Conservation (phyloP, 2,329 filamentous ascomycete species). For the Leptographium radiaticola region DNA sequence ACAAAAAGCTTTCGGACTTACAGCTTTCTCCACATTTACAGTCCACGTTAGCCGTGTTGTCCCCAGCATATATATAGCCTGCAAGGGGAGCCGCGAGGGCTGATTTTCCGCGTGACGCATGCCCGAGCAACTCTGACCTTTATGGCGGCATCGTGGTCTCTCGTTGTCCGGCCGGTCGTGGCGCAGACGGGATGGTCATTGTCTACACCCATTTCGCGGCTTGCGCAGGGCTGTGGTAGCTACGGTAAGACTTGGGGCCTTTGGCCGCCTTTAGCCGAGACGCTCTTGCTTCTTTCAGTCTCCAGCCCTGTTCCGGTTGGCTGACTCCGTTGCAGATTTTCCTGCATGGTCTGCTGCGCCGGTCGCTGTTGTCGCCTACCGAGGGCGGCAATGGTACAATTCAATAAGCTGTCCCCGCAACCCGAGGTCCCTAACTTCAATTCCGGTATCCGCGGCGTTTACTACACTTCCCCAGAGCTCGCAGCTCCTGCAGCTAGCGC, state of each 20-base stretch:
- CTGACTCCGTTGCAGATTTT: neutral
- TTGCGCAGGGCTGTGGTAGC: neutral
- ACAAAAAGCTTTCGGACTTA: neutral
- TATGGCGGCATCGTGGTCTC: neutral
- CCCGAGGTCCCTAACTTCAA: slow-evolving; percentile 1
- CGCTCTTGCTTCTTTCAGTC: neutral
- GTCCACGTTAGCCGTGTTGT: neutral
- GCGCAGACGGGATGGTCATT: neutral
- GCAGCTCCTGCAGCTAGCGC: slow-evolving; percentile 24
- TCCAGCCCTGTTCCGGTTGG: neutral
- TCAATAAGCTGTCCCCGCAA: slow-evolving; percentile 17
- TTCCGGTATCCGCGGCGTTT: slow-evolving; percentile 13
- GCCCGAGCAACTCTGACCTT: neutral
- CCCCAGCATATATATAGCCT: neutral
- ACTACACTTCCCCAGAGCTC: slow-evolving; percentile 10
- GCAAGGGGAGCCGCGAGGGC: neutral
- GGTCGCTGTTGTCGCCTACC: neutral
- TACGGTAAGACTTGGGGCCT: neutral
- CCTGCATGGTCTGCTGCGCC: neutral
- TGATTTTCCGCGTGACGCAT: neutral
- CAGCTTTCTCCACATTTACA: neutral
- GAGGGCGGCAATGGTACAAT: slow-evolving; percentile 23
- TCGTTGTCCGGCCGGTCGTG: neutral
- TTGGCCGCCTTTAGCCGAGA: neutral
- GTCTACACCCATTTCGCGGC: neutral